Evolutionary conservation across 2,329 filamentous ascomycete species (phyloP).

Genomic region (Pseudodiploospora longispora): DNA sequence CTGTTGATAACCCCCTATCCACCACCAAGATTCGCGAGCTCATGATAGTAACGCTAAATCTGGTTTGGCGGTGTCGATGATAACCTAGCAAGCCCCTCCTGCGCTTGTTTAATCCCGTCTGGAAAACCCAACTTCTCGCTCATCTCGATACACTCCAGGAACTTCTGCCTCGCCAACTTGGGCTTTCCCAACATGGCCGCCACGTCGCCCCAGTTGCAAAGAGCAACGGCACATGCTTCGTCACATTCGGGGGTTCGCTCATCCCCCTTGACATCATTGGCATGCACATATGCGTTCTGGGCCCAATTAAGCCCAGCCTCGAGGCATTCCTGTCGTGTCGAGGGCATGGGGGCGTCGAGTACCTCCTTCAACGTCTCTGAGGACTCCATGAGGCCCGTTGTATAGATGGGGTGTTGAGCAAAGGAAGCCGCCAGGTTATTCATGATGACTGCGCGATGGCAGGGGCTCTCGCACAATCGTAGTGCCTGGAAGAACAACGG

Average conservation of each 20-base stretch:
- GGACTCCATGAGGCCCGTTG: constrained; percentile 18
- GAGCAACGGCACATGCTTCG: constrained; percentile 69
- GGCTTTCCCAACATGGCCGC: constrained; percentile 64
- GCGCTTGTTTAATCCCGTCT: constrained; percentile 43
- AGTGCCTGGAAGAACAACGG: constrained; percentile 84
- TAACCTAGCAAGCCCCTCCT: constrained; percentile 37
- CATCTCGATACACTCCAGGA: constrained; percentile 58
- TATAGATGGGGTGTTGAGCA: constrained; percentile 52
- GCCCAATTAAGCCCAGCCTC: constrained; percentile 72
- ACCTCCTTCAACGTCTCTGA: constrained; percentile 20
- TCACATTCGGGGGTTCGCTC: constrained; percentile 73
- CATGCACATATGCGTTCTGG: constrained; percentile 62
- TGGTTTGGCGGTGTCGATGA: constrained; percentile 6
- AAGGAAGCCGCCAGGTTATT: constrained; percentile 72
- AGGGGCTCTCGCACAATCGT: constrained; percentile 55
- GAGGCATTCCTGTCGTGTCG: constrained; percentile 53
- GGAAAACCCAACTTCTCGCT: constrained; percentile 45
- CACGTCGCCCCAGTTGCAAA: constrained; percentile 82
- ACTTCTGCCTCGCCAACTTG: constrained; percentile 58
- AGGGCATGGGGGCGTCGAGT: constrained; percentile 23
- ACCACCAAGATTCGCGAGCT: too few relatives aligned
- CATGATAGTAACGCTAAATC: not conserved
- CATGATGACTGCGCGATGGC: constrained; percentile 79
- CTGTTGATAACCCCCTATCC: too few relatives aligned
- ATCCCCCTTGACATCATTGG: constrained; percentile 55